A percentile compares a stretch with the other conserved stretches of the same genome.
Evolutionary conservation across 495 filamentous ascomycete species (phyloP).

Genomic region (Aspergillus hancockii): DNA sequence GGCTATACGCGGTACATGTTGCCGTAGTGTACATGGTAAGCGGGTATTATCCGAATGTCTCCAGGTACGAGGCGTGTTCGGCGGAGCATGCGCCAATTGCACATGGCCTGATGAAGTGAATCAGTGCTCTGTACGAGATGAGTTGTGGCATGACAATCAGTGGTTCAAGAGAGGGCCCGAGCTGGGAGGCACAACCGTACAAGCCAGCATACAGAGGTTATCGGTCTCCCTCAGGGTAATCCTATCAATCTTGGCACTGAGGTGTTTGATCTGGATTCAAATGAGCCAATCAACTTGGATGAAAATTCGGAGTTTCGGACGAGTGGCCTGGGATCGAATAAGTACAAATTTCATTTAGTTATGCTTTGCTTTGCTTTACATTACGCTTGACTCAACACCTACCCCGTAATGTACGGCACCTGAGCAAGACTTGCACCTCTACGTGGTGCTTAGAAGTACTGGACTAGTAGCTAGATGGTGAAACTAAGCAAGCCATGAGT

Average conservation of each 20-base stretch:
- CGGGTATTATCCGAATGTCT: slow-evolving; percentile 11
- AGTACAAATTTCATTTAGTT: slow-evolving; percentile 7
- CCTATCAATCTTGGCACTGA: neutral
- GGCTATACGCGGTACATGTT: neutral
- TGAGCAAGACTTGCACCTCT: slow-evolving; percentile 17
- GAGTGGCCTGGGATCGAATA: slow-evolving; percentile 7
- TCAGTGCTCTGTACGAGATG: slow-evolving; percentile 14
- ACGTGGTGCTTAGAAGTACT: slow-evolving; percentile 15
- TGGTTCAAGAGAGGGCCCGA: neutral
- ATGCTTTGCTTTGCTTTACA: neutral
- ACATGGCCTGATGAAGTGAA: slow-evolving; percentile 14
- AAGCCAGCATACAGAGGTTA: too few species aligned
- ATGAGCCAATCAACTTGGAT: slow-evolving; percentile 1
- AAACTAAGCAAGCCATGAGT: slow-evolving; percentile 12
- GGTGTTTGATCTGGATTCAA: neutral
- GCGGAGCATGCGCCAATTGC: slow-evolving; percentile 18
- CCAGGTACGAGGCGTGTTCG: slow-evolving; percentile 16
- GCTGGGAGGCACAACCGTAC: neutral
- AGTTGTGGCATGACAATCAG: neutral
- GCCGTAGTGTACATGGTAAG: neutral
- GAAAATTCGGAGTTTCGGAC: neutral
- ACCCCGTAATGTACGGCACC: slow-evolving; percentile 12
- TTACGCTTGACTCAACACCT: neutral
- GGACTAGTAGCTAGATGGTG: slow-evolving; percentile 13
- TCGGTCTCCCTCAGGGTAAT: neutral